These are phyloP conservation scores for Senecio squalidus DNA, from an alignment of 140 eudicot species.

Conservation along the genomic window DNA sequence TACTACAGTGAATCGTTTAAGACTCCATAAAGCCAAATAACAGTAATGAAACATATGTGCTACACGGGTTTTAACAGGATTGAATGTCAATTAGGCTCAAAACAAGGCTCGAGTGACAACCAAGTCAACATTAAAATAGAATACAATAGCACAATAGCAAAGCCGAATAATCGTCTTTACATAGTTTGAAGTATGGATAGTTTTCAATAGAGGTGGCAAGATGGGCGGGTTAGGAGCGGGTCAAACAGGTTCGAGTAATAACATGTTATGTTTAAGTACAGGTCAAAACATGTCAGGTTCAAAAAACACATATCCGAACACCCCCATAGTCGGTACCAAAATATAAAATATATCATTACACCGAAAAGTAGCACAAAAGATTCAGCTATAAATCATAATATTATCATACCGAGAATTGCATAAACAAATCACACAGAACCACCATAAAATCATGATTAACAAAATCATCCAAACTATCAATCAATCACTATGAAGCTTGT, in stretches of 20 bases:
- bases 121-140: background rate
- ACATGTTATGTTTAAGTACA: too few relatives aligned
- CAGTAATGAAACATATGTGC: background rate
- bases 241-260: too few relatives aligned
- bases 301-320: slow-evolving; percentile 10
- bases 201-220: too few relatives aligned
- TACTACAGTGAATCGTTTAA: background rate
- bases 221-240: too few relatives aligned
- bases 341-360: too few relatives aligned
- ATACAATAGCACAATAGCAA: too few relatives aligned
- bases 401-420: background rate
- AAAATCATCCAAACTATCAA: slow-evolving; percentile 18
- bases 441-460: background rate
- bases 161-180: too few relatives aligned
- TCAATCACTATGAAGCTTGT: slow-evolving; percentile 25
- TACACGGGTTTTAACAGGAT: background rate
- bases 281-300: too few relatives aligned
- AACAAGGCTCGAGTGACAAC: background rate
- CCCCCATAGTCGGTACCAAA: background rate
- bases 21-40: background rate
- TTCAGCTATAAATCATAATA: background rate
- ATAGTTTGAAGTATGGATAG: too few relatives aligned
- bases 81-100: background rate
- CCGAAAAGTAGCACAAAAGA: too few relatives aligned
- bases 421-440: background rate